Evolutionary conservation across 2,329 filamentous ascomycete genomes (phyloP), one percentile per base, ranked within the genome.

Genomic region (Cordyceps fumosorosea): DNA sequence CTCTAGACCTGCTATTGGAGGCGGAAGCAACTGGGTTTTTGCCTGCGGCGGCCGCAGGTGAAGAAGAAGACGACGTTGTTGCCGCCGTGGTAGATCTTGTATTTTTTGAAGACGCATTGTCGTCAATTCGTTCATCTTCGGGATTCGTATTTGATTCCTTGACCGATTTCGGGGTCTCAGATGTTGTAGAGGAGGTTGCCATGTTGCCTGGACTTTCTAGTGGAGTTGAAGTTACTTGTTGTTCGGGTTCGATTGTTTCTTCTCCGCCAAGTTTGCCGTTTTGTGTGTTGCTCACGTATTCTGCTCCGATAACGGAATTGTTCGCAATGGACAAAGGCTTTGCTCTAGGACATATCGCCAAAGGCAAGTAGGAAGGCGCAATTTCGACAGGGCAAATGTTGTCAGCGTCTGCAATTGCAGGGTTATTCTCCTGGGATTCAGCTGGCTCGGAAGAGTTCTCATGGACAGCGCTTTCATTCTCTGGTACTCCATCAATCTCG

Each of bases 1-100:
- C 69, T 53, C 73, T 70, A 40, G 69, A 65, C 62, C 73, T 74
- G 52, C 54, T 61, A 16, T 62, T 68, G 16, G 64, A 54, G 12
- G 63, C 63, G 11, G 22, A 50, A 2, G 50, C 20, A 20, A 22
- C 22, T 10, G 61, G n/a, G 16, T 32, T 37, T 42, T 58, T 62
- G 11, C 40, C 50, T 22, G 48, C 22, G n/a, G 42, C 50, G 16
- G 55, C 34, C 16, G 50, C 56, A 40, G 62, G 56, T 11, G 62
- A 42, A 11, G 47, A 44, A 18, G 44, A 44, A 24, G 60, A 45
- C 10, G 26, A 37, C 12, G 18, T 40, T 8, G 59, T 32, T 12
- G 59, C 56, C 10, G 29, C 50, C 29, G 51, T 26, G 32, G 34
- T 8, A 16, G 29, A 24, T 37, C 51, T 56, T 12, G 20, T 42